Evolutionary conservation across 805 yeast genomes (phyloP), one percentile per base, ranked within the genome.

Genomic region (Babjeviella inositovora): DNA sequence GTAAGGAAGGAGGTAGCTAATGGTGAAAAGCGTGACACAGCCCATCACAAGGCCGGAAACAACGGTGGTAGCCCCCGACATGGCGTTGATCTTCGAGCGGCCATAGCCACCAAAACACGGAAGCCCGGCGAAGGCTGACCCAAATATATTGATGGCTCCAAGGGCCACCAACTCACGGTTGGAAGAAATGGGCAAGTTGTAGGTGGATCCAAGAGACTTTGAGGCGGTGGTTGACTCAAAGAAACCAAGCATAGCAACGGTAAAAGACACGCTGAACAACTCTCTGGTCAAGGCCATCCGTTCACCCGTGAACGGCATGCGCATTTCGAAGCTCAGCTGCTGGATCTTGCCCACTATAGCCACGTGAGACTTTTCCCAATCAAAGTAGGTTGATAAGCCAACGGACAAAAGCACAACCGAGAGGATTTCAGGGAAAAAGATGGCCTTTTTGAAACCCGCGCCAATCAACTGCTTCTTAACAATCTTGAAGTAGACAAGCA

Each of bases 81-180:
- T 53, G 1, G 85, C 76, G 49, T 87, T 87, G 28, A 87, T 72
- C 38, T 79, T 84, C 10, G 93, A 76, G 37, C 97, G 62, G 2
- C 95, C 97, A 40, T 85, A 87, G 0, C 97, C 97, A 7, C 97
- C 98, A 57, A 85, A 85, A 0, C 93, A 69, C 0, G 98, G 96
- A 9, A 87, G 51, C 2, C 67, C 68, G 20, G 80, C 76, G 25
- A 69, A 43, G 7, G 42, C 26, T 3, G 81, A 62, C 1, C 72
- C 71, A 1, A 62, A 47, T 2, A 82, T 29, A 34, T 85, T 87
- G 26, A 76, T 68, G 8, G 64, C 47, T 1, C 98, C 97, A 15
- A 87, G 53, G 0, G 96, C 96, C 4, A 90, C 85, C 19, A 87
- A 51, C 42, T 87, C 98, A 29, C 96, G 63, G 44, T 90, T 85